Conservation (phyloP, 805 yeast genomes). For the Clavispora phyllophila region DNA sequence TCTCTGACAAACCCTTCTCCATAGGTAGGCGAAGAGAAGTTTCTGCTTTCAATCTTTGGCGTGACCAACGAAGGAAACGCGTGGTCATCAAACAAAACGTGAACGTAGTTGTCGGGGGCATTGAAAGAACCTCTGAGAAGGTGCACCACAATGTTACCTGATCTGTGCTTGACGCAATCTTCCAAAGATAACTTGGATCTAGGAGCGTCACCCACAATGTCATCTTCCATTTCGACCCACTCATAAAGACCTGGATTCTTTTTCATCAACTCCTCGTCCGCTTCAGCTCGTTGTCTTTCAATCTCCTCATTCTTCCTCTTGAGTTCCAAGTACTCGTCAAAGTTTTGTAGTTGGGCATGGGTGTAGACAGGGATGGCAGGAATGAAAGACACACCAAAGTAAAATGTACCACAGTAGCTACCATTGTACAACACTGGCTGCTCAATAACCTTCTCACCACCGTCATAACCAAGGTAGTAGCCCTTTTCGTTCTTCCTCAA, state of each 20-base stretch:
- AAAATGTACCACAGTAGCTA: slow-evolving; percentile 42
- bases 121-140: slow-evolving; percentile 45
- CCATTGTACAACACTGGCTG: slow-evolving; percentile 39
- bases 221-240: slow-evolving; percentile 48
- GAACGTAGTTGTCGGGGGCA: slow-evolving; percentile 48
- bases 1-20: slow-evolving; percentile 68
- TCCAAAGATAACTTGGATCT: slow-evolving; percentile 46
- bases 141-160: slow-evolving; percentile 60
- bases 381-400: slow-evolving; percentile 56
- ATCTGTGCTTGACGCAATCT: slow-evolving; percentile 48
- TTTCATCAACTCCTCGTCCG: slow-evolving; percentile 46
- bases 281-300: slow-evolving; percentile 39
- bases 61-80: slow-evolving; percentile 55
- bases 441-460: slow-evolving; percentile 41
- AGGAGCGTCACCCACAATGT: slow-evolving; percentile 28
- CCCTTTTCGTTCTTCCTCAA: slow-evolving; percentile 46
- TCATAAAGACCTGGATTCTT: slow-evolving; percentile 60
- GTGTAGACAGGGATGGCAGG: slow-evolving; percentile 64
- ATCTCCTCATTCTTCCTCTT: slow-evolving; percentile 31
- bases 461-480: slow-evolving; percentile 46
- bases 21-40: slow-evolving; percentile 38
- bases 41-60: slow-evolving; percentile 42
- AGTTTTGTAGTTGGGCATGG: slow-evolving; percentile 47
- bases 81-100: slow-evolving; percentile 61
- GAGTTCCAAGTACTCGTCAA: slow-evolving; percentile 37